phyloP scores from a whole-genome alignment of 106 monocot genomes.

The Iris macrosiphon region DNA sequence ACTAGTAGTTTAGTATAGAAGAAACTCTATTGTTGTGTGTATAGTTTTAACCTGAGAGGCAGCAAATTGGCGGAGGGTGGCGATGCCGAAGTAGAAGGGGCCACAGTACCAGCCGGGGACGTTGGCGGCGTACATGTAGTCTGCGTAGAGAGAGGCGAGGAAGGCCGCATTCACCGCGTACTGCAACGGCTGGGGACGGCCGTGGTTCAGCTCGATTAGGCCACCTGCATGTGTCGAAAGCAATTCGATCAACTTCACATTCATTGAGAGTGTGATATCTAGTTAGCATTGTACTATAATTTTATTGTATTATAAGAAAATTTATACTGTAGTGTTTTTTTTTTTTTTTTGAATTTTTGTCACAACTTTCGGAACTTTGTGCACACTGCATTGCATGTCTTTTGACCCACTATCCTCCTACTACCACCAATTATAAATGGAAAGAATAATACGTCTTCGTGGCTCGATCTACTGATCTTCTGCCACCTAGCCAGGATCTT shows the following conservation, averaged over 20 bases:
- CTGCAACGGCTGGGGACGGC: constrained; percentile 43
- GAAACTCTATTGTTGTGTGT: too few species aligned
- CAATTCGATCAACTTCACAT: too few species aligned
- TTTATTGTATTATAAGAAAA: background rate
- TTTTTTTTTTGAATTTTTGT: too few species aligned
- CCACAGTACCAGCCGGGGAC: constrained; percentile 74
- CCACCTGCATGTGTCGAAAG: constrained; percentile 32
- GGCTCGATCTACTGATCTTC: too few species aligned
- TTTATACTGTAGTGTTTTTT: background rate
- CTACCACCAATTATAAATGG: too few species aligned
- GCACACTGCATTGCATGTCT: too few species aligned
- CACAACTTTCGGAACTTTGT: too few species aligned
- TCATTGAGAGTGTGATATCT: background rate
- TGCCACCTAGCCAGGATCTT: too few species aligned
- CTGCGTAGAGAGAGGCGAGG: constrained; percentile 67
- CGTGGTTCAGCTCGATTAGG: constrained; percentile 64
- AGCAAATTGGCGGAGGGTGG: constrained; percentile 54
- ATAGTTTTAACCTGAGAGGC: constrained; percentile 55
- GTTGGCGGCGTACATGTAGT: constrained; percentile 50
- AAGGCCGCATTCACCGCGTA: constrained; percentile 46
- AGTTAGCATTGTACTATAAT: too few species aligned
- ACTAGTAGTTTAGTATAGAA: too few species aligned
- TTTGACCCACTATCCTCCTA: too few species aligned
- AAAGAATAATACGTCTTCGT: too few species aligned
- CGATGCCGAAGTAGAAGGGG: constrained; percentile 31